Percentiles rank a stretch among this genome's conserved stretches.
These are phyloP conservation scores for Pleurotus tuoliensis DNA, from an alignment of 768 basidiomycete species.

Conservation along the genomic window DNA sequence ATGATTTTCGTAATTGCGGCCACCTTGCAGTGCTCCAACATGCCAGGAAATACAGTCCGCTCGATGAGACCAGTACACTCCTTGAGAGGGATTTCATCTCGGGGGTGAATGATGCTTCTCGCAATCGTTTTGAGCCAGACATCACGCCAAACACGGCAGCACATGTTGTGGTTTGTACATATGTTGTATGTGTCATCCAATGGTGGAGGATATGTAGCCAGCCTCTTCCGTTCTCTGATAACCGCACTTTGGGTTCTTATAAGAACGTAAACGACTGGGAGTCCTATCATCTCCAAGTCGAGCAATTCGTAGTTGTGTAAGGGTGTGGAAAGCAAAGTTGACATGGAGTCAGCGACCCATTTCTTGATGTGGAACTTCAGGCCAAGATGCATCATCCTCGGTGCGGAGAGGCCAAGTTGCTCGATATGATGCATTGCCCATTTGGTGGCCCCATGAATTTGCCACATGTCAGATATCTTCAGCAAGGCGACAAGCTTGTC, in stretches of 20 bases:
- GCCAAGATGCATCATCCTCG: neutral
- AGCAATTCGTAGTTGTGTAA: neutral
- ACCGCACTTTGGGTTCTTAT: neutral
- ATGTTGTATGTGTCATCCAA: neutral
- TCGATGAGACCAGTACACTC: too few relatives aligned
- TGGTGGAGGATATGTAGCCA: neutral
- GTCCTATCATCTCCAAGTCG: neutral
- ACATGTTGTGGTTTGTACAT: neutral
- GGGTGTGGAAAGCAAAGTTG: neutral
- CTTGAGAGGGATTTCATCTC: too few relatives aligned
- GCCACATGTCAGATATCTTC: neutral
- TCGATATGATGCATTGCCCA: neutral
- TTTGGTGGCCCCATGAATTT: neutral
- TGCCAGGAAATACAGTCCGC: too few relatives aligned
- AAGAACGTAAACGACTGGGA: neutral
- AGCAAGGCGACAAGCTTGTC: neutral
- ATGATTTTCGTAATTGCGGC: too few relatives aligned
- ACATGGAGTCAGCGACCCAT: neutral
- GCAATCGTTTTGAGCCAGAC: neutral
- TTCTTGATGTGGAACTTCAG: neutral
- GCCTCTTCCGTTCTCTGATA: neutral
- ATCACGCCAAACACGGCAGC: neutral
- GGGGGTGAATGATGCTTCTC: too few relatives aligned
- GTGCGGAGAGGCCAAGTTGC: neutral
- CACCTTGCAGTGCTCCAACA: too few relatives aligned